Percentiles rank a stretch among this genome's conserved stretches.
phyloP scores from a whole-genome alignment of 345 rosid species.

The Psidium guajava region DNA sequence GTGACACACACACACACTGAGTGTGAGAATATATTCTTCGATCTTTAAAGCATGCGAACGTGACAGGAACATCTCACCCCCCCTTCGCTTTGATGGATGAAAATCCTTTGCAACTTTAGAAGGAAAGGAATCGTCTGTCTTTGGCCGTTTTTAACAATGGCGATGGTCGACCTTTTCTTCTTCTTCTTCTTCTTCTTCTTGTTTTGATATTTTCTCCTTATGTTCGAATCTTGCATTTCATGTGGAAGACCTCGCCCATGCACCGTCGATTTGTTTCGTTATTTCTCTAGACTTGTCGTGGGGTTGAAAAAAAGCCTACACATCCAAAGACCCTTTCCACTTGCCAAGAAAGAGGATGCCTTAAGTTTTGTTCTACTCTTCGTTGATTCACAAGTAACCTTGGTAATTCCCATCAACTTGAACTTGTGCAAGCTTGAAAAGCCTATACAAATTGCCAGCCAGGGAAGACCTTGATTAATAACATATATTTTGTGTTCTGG shows the following conservation, averaged over 20 bases:
- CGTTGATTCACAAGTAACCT: not conserved
- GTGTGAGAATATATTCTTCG: not conserved
- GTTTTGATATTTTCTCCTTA: not conserved
- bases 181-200: not conserved
- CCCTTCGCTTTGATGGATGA: not conserved
- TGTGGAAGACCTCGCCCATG: not conserved
- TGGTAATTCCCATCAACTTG: not conserved
- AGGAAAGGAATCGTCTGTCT: too few relatives aligned
- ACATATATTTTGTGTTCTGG: not conserved
- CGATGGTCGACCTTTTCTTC: not conserved
- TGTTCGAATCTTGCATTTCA: not conserved
- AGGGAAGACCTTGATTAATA: not conserved
- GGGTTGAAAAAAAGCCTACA: not conserved
- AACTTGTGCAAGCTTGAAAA: too few relatives aligned
- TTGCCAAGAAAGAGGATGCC: not conserved
- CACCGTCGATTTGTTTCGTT: not conserved
- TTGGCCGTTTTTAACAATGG: not conserved
- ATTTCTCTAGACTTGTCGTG: not conserved
- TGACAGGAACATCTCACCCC: not conserved
- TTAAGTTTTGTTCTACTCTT: not conserved
- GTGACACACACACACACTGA: not conserved
- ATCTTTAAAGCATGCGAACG: not conserved
- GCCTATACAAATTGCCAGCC: not conserved
- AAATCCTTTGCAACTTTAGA: not conserved
- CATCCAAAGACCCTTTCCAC: not conserved